Percentiles rank a stretch among this genome's conserved stretches.
phyloP scores from a whole-genome alignment of 495 filamentous ascomycete species.

The Clohesyomyces aquaticus region DNA sequence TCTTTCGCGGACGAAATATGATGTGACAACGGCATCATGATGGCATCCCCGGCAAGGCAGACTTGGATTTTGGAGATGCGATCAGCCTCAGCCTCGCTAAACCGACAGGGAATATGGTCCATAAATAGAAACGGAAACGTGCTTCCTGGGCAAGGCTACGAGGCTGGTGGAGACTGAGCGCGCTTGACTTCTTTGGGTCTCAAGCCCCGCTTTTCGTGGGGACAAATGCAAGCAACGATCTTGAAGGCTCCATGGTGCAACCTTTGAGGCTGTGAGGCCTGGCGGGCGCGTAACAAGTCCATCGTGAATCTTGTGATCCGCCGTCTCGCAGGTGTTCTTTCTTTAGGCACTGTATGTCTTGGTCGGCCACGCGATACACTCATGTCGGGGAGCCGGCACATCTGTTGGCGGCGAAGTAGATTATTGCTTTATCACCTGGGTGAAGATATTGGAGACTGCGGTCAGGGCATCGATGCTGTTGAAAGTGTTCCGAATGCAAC shows the following conservation, averaged over 20 bases:
- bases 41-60: slow-evolving; percentile 18
- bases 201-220: neutral
- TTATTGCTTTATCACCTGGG: neutral
- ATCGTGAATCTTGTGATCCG: neutral
- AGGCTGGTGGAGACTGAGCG: neutral
- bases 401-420: neutral
- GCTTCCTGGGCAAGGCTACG: no score
- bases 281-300: neutral
- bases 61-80: slow-evolving; percentile 9
- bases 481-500: no score
- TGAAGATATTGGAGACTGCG: neutral
- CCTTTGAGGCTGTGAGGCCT: neutral
- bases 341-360: no score
- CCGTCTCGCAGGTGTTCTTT: neutral
- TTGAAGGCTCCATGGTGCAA: neutral
- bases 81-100: slow-evolving; percentile 27
- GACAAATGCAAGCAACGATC: neutral
- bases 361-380: no score
- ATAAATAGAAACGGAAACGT: slow-evolving; percentile 17
- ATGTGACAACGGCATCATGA: neutral
- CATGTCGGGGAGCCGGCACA: no score
- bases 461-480: no score
- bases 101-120: neutral
- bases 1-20: neutral
- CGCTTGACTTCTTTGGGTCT: neutral